These are phyloP conservation scores for Diaporthe destruens DNA, from an alignment of 2,329 filamentous ascomycete genomes.

Conservation along the genomic window DNA sequence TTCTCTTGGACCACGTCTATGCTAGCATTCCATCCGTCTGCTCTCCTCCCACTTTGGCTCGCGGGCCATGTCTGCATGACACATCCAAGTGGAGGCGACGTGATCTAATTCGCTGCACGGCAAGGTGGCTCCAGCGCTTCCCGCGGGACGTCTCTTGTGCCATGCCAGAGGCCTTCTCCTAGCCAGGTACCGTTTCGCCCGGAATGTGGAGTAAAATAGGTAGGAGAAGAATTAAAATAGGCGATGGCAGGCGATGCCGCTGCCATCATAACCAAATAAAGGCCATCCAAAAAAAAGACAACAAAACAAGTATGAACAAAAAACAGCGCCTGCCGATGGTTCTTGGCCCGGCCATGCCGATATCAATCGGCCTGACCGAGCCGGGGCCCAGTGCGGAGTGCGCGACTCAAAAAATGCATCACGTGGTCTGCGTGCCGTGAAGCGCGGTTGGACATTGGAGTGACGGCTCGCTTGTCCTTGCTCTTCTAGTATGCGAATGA, in stretches of 20 bases:
- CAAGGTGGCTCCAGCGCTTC: constrained; percentile 12
- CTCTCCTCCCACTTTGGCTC: not conserved
- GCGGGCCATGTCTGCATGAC: not conserved
- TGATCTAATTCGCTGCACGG: constrained; percentile 13
- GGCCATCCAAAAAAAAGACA: no score
- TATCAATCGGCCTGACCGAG: not conserved
- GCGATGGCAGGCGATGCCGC: not conserved
- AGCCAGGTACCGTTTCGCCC: constrained; percentile 23
- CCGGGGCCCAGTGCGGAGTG: constrained; percentile 24
- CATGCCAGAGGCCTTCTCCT: constrained; percentile 9
- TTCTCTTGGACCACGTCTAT: constrained; percentile 16
- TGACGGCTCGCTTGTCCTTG: constrained; percentile 20
- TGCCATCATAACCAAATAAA: not conserved
- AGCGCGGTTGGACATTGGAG: constrained; percentile 5
- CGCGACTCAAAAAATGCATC: constrained; percentile 30
- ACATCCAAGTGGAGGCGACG: constrained; percentile 4
- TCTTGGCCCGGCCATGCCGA: constrained; percentile 20
- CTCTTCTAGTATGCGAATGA: constrained; percentile 22
- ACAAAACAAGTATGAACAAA: constrained; percentile 25
- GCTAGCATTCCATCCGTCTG: constrained; percentile 24
- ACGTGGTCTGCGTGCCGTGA: constrained; percentile 31
- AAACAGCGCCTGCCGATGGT: constrained; percentile 19
- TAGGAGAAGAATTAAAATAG: constrained; percentile 15
- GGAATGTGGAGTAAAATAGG: constrained; percentile 14
- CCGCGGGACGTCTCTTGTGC: not conserved